phyloP scores from a whole-genome alignment of 192 early-diverging fungal genomes.

The Podila horticola region DNA sequence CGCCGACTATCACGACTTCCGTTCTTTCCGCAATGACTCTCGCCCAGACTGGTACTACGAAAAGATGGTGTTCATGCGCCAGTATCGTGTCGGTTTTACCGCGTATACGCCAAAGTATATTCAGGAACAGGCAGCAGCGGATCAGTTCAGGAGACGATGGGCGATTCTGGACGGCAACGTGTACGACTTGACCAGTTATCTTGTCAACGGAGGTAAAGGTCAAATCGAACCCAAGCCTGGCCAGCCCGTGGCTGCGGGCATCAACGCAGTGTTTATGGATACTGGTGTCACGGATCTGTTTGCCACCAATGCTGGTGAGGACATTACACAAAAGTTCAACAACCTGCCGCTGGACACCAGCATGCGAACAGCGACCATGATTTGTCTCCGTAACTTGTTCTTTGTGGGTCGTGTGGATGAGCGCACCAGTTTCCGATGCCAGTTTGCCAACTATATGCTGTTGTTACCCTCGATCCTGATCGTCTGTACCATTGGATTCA shows the following conservation, averaged over 20 bases:
- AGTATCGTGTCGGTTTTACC: conserved; percentile 74
- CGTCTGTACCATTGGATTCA: conserved; percentile 88
- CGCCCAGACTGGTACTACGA: conserved; percentile 77
- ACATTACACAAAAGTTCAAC: conserved; percentile 72
- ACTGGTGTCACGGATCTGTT: conserved; percentile 70
- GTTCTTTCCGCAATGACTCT: conserved; percentile 67
- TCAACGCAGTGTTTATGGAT: conserved; percentile 69
- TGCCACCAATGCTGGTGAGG: conserved; percentile 67
- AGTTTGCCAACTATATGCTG: conserved; percentile 88
- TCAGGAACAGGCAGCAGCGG: conserved; percentile 61
- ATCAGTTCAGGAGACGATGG: conserved; percentile 63
- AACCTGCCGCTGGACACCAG: conserved; percentile 57
- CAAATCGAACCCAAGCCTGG: conserved; percentile 49
- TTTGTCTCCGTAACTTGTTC: conserved; percentile 88
- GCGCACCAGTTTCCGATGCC: conserved; percentile 80
- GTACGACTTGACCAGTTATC: conserved; percentile 79
- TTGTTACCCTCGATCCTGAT: conserved; percentile 83
- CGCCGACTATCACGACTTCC: conserved; percentile 76
- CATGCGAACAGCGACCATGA: conserved; percentile 59
- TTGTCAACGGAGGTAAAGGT: conserved; percentile 60
- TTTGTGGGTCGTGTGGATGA: conserved; percentile 88
- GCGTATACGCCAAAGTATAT: conserved; percentile 70
- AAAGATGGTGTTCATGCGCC: conserved; percentile 66
- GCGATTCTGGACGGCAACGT: conserved; percentile 77
- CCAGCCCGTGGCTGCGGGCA: conserved; percentile 49